These are phyloP conservation scores for Colletotrichum paranaense DNA, from an alignment of 2,329 filamentous ascomycete species.

Conservation along the genomic window DNA sequence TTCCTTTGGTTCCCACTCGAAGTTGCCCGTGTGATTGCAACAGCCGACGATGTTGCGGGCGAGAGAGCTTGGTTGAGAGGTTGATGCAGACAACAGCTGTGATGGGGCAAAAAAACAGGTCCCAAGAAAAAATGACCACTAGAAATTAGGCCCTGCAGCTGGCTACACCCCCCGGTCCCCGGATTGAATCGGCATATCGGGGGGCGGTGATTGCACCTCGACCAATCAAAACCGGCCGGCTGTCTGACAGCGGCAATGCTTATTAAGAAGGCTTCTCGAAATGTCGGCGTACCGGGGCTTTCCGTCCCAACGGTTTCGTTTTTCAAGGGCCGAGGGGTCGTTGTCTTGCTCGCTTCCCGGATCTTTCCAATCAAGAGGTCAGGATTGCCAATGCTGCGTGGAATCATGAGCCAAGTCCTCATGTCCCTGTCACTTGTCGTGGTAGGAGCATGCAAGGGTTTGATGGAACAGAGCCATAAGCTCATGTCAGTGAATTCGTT, in stretches of 20 bases:
- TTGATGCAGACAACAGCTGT: neutral
- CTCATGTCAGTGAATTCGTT: slow-evolving; percentile 14
- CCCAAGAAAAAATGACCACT: slow-evolving; percentile 18
- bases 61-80: neutral
- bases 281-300: slow-evolving; percentile 20
- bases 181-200: slow-evolving; percentile 37
- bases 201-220: fast-evolving
- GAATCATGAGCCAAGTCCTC: neutral
- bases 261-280: slow-evolving; percentile 10
- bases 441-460: neutral
- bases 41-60: neutral
- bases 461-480: neutral
- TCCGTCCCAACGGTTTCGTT: slow-evolving; percentile 31
- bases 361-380: slow-evolving; percentile 22
- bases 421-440: neutral
- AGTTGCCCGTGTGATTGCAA: neutral
- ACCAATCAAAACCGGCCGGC: slow-evolving; percentile 1
- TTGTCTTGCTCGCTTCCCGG: neutral
- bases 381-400: slow-evolving; percentile 11
- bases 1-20: neutral
- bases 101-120: slow-evolving; percentile 25
- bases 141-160: slow-evolving; percentile 30
- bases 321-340: neutral
- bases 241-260: slow-evolving; percentile 18
- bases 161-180: slow-evolving; percentile 14